Evolutionary conservation across 2,329 filamentous ascomycete species (phyloP), one percentile per base, ranked within the genome.

Genomic region (Cyphellophora attinorum): DNA sequence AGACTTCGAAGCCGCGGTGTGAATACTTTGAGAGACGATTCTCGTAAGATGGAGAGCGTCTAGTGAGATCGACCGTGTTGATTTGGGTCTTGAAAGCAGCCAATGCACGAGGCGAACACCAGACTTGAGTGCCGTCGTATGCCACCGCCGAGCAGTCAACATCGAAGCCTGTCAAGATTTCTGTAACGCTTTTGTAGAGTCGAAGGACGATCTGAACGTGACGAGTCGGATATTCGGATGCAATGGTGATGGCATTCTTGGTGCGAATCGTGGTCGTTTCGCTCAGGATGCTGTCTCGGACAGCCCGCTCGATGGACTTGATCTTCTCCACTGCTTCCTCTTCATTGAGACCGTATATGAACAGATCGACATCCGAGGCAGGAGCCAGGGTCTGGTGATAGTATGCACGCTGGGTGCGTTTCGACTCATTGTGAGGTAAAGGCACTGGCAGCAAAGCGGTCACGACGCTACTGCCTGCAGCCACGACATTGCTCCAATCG

Each of bases 151-250:
- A 81, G 53, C 81, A 86, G 53, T 91, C 85, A 31, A 93, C 85
- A 48, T 93, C 85, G 48, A 93, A 93, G 0, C 85, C 85, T 3
- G 85, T 85, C 15, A 93, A 67, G 21, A 93, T 88, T 54, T 93
- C 83, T 1, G 82, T 80, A 29, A 93, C 62, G 1, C 79, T 86
- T 51, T 85, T 84, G 64, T 93, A 93, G 23, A 91, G 76, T 21
- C 85, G 79, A 18, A 93, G 68, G 14, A 93, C 85, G 48, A 93
- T 85, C 67, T 89, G 83, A 3, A 93, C 71, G 53, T 93, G 85
- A 2, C 85, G 77, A 21, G 77, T 85, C 0, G 85, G 85, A 51
- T 91, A 88, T 54, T 89, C 79, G 29, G 79, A 85, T 19, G 75
- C 82, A 51, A 93, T 91, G 0, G 85, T 93, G 38, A 93, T 78